phyloP scores from a whole-genome alignment of 352 stramenopile species.

The Pythium sukuiense region DNA sequence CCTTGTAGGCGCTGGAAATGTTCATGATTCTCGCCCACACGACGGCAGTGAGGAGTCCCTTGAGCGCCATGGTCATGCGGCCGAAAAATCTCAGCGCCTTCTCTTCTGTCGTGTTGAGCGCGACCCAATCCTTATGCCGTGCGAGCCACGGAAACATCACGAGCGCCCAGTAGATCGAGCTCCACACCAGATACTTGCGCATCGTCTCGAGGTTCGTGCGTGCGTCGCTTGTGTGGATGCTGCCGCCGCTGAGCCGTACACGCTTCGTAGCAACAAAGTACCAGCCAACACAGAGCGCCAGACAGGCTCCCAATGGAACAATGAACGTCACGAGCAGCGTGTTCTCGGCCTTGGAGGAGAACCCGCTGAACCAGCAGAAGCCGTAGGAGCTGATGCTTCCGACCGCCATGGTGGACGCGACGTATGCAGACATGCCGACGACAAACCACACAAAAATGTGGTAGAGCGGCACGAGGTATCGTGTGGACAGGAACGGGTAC shows the following conservation, averaged over 20 bases:
- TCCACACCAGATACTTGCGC: constrained; percentile 74
- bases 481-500: constrained; percentile 80
- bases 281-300: constrained; percentile 68
- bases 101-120: constrained; percentile 49
- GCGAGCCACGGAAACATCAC: constrained; percentile 72
- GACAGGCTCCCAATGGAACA: constrained; percentile 64
- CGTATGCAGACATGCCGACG: constrained; percentile 47
- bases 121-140: constrained; percentile 52
- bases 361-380: constrained; percentile 74
- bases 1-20: constrained; percentile 56
- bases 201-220: constrained; percentile 79
- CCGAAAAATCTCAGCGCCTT: constrained; percentile 70
- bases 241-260: constrained; percentile 55
- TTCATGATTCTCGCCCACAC: constrained; percentile 72
- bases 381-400: constrained; percentile 71
- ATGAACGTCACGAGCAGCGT: constrained; percentile 59
- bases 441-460: constrained; percentile 68
- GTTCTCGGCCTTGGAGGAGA: constrained; percentile 38
- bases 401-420: constrained; percentile 43
- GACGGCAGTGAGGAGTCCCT: constrained; percentile 63
- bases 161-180: constrained; percentile 67
- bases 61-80: constrained; percentile 61
- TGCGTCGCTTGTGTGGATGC: constrained; percentile 36
- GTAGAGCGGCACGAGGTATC: constrained; percentile 68
- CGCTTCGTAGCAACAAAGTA: constrained; percentile 75